A percentile compares a stretch with the other conserved stretches of the same genome.
Evolutionary conservation across 768 basidiomycete genomes (phyloP).

Genomic region (Tricholoma furcatifolium): DNA sequence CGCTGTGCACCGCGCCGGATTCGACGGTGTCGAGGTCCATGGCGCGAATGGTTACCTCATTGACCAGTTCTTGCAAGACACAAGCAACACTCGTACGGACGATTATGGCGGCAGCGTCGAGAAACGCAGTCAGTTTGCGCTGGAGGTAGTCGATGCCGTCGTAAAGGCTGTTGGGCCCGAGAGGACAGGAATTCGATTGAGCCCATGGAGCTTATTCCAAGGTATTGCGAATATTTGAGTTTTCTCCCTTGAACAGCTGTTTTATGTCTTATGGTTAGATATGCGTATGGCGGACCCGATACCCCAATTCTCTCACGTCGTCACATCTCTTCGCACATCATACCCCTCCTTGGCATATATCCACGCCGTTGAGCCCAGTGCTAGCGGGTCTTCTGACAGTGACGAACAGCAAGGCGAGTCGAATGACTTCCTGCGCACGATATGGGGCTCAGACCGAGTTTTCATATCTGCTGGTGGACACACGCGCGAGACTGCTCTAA

Average conservation of each 20-base stretch:
- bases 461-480: constrained; percentile 44
- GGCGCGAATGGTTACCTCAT: constrained; percentile 46
- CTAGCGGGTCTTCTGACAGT: constrained; percentile 15
- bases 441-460: constrained; percentile 41
- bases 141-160: constrained; percentile 55
- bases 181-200: constrained; percentile 53
- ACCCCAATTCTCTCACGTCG: constrained; percentile 53
- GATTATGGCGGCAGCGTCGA: constrained; percentile 68
- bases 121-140: constrained; percentile 53
- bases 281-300: constrained; percentile 57
- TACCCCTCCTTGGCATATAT: constrained; percentile 52
- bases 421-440: constrained; percentile 43
- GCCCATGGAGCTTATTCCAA: constrained; percentile 50
- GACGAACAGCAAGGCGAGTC: constrained; percentile 19
- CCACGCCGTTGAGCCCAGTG: constrained; percentile 44
- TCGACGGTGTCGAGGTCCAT: constrained; percentile 61
- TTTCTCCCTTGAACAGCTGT: background rate
- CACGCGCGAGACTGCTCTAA: constrained; percentile 36
- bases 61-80: constrained; percentile 63
- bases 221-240: constrained; percentile 20
- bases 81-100: constrained; percentile 59
- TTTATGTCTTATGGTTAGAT: constrained; percentile 21
- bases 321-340: constrained; percentile 32
- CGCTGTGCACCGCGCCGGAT: constrained; percentile 56
- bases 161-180: constrained; percentile 50